These are phyloP conservation scores for Sonneratia alba DNA, from an alignment of 345 rosid genomes.

Conservation along the genomic window DNA sequence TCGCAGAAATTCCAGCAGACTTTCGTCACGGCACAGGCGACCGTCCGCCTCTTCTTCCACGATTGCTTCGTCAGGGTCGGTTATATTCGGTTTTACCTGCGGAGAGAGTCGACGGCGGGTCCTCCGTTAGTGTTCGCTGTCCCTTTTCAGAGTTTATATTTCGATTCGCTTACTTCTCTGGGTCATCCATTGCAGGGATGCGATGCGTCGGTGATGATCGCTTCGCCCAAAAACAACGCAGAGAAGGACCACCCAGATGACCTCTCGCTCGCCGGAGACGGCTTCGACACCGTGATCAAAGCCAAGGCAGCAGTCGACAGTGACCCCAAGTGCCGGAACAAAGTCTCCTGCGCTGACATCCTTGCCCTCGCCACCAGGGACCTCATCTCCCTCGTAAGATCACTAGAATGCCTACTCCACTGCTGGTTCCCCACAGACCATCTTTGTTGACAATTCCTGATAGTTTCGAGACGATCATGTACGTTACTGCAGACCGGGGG, in stretches of 20 bases:
- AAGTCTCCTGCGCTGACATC: conserved; percentile 91
- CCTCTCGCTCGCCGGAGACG: conserved; percentile 56
- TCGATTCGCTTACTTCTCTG: too few species aligned
- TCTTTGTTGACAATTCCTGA: background rate
- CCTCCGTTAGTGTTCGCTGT: too few species aligned
- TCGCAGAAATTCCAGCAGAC: conserved; percentile 47
- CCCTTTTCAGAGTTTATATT: background rate
- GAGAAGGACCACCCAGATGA: conserved; percentile 61
- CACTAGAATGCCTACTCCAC: background rate
- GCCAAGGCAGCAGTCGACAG: conserved; percentile 79
- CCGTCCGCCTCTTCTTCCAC: conserved; percentile 55
- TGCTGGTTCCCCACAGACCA: background rate
- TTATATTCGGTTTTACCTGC: background rate
- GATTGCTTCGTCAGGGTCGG: conserved; percentile 57
- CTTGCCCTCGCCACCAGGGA: conserved; percentile 86
- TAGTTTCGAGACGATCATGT: background rate
- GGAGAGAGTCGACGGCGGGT: too few species aligned
- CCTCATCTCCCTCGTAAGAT: conserved; percentile 46
- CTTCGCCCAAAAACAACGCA: conserved; percentile 19
- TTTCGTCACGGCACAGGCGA: conserved; percentile 48
- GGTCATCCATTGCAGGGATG: conserved; percentile 35
- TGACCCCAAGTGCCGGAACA: conserved; percentile 63
- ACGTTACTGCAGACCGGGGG: conserved; percentile 59
- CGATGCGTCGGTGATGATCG: conserved; percentile 46
- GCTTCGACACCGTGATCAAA: conserved; percentile 77